A percentile compares a stretch with the other conserved stretches of the same genome.
Evolutionary conservation across 2,329 filamentous ascomycete genomes (phyloP).

Genomic region (Apiospora rasikravindrae): DNA sequence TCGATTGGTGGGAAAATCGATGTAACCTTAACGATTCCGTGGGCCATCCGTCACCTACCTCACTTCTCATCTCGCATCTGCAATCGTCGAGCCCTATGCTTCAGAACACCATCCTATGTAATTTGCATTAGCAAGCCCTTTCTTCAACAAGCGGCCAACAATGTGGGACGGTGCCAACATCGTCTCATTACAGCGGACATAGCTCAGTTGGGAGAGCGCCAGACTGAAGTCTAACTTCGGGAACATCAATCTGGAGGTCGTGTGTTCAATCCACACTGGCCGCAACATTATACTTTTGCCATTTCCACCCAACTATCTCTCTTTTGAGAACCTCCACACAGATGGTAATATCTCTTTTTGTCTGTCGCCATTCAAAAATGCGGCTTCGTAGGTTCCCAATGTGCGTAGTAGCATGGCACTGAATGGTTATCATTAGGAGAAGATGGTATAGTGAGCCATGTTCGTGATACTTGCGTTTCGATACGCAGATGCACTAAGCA

Average conservation of each 20-base stretch:
- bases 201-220: slow-evolving; percentile 20
- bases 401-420: too few species aligned
- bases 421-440: too few species aligned
- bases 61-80: neutral
- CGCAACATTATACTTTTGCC: neutral
- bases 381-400: too few species aligned
- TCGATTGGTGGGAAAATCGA: too few species aligned
- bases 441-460: too few species aligned
- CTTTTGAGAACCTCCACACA: too few species aligned
- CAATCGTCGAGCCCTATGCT: neutral
- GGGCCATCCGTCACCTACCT: neutral
- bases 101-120: neutral
- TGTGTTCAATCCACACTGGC: slow-evolving; percentile 20
- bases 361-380: too few species aligned
- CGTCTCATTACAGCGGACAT: slow-evolving; percentile 17
- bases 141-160: neutral
- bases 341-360: too few species aligned
- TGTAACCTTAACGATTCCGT: neutral
- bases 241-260: slow-evolving; percentile 19
- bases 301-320: too few species aligned
- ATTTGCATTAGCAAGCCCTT: neutral
- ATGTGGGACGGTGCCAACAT: neutral
- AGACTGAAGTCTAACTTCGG: slow-evolving; percentile 15
- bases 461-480: too few species aligned
- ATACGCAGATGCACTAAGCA: too few species aligned